These are phyloP conservation scores for Ceratocystiopsis sp. DNA, from an alignment of 2,329 filamentous ascomycete species.

Conservation along the genomic window DNA sequence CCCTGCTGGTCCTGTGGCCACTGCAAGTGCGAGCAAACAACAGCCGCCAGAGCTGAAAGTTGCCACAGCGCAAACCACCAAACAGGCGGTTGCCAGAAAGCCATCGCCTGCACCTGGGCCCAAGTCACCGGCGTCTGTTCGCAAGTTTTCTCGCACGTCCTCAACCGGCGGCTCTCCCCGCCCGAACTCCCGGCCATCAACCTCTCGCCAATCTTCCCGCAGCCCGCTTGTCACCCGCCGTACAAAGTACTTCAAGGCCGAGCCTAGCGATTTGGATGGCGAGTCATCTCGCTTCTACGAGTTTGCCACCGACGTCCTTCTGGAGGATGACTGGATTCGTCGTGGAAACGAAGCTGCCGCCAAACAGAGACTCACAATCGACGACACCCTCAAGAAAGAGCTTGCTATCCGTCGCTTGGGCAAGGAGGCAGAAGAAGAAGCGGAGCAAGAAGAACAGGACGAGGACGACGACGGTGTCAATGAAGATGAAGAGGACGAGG, in stretches of 20 bases:
- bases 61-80: conserved; percentile 8
- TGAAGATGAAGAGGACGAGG: conserved; percentile 31
- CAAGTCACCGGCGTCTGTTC: conserved; percentile 15
- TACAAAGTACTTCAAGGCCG: conserved; percentile 33
- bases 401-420: conserved; percentile 72
- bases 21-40: conserved; percentile 17
- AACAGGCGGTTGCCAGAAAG: conserved; percentile 6
- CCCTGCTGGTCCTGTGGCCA: conserved; percentile 32
- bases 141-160: conserved; percentile 11
- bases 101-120: conserved; percentile 12
- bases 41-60: conserved; percentile 6
- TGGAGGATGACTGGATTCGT: conserved; percentile 78
- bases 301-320: conserved; percentile 66
- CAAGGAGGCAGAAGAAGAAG: conserved; percentile 84
- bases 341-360: conserved; percentile 46
- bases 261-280: conserved; percentile 30
- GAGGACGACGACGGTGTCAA: conserved; percentile 29
- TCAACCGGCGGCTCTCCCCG: conserved; percentile 6
- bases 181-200: conserved; percentile 11
- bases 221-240: conserved; percentile 21
- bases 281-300: conserved; percentile 64
- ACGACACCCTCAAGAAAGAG: conserved; percentile 81
- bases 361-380: conserved; percentile 58
- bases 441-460: conserved; percentile 54
- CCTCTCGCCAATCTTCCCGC: conserved; percentile 20